Percentiles rank a stretch among this genome's conserved stretches.
phyloP scores from a whole-genome alignment of 2,329 filamentous ascomycete genomes.

The Colletotrichum liriopes region DNA sequence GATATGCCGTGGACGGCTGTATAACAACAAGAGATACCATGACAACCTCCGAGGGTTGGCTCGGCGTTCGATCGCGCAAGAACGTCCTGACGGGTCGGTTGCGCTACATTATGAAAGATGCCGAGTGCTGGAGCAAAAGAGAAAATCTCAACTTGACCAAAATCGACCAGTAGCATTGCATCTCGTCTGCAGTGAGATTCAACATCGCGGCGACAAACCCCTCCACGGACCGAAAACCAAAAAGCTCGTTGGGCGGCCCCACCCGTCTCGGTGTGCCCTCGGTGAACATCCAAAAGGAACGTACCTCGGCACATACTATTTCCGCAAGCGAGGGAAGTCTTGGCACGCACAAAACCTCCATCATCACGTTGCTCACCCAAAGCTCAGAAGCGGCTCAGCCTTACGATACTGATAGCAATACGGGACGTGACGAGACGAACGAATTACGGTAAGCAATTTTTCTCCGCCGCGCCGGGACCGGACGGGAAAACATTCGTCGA shows the following conservation, averaged over 20 bases:
- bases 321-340: slow-evolving; percentile 44
- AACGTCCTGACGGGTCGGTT: not conserved
- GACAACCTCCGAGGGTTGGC: slow-evolving; percentile 28
- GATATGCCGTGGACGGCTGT: slow-evolving; percentile 17
- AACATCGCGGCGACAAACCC: not conserved
- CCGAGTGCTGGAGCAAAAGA: not conserved
- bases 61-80: slow-evolving; percentile 26
- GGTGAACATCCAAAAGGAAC: not conserved
- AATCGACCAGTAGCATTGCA: not conserved
- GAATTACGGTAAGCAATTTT: slow-evolving; percentile 29
- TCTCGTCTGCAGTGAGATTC: no score
- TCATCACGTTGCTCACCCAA: slow-evolving; percentile 34
- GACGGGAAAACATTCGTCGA: slow-evolving; percentile 8
- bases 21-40: slow-evolving; percentile 40
- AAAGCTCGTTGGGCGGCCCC: not conserved
- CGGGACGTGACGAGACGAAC: slow-evolving; percentile 35
- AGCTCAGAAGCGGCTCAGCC: slow-evolving; percentile 39
- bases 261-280: not conserved
- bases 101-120: not conserved
- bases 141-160: not conserved
- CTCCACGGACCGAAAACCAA: not conserved
- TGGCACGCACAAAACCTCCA: slow-evolving; percentile 44
- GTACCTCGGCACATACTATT: slow-evolving; percentile 42
- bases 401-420: slow-evolving; percentile 27
- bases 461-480: not conserved